Evolutionary conservation across 2,329 filamentous ascomycete species (phyloP), one percentile per base, ranked within the genome.

Genomic region (Nemania serpens): DNA sequence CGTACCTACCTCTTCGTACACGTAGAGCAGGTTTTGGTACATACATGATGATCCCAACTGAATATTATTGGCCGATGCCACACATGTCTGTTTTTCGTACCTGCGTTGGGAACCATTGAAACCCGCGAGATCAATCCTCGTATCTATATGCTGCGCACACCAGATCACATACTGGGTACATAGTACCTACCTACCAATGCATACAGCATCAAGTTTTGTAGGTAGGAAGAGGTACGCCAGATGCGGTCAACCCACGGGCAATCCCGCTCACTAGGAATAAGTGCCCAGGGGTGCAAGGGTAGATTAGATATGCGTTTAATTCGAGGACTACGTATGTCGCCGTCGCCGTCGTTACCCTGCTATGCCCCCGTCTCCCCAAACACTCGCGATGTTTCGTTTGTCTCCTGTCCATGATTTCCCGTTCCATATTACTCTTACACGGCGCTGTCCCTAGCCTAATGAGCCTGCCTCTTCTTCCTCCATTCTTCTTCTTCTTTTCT

Each of bases 381-480:
- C 63, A 36, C 46, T 42, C 25, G 56, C 48, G 56, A 47, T 29
- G 36, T 39, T 12, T 39, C 59, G 51, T 55, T 59, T 47, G 20
- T 43, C 34, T 42, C 52, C 59, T 62, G 22, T 54, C 60, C 43
- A 49, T 51, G 51, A 59, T 53, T 45, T 56, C 34, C 34, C 39
- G 36, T 52, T 61, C 48, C 57, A 62, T 42, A 52, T 59, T 64
- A 59, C 61, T 61, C 55, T 65, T 43, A 65, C 55, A 64, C 47
- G 49, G 52, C 22, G 29, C 55, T 53, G 47, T 61, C 45, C 36
- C 52, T 37, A 17, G 50, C 58, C 47, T 20, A 25, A 29, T 5
- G 49, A 42, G 34, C 17, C 10, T 39, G 17, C 39, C 17, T 39
- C 60, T 52, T 58, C 37, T 45, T 41, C 37, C 64, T 58, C 58